These are phyloP conservation scores for Mycena sp. DNA, from an alignment of 1,284 basidiomycete species.

Conservation along the genomic window DNA sequence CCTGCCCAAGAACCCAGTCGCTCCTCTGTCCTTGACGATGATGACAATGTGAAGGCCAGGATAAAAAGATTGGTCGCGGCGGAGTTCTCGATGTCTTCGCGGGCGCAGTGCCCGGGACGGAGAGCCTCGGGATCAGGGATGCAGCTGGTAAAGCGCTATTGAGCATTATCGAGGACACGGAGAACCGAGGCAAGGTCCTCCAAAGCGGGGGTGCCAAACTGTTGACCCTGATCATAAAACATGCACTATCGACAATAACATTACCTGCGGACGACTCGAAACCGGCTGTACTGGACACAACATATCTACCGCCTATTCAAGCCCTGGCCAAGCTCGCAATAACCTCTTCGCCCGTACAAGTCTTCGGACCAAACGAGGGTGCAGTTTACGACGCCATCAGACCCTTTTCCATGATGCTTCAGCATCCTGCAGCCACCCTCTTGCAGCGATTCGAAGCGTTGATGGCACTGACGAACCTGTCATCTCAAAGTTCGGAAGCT, in stretches of 20 bases:
- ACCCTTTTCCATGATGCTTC: slow-evolving; percentile 78
- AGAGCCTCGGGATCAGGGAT: slow-evolving; percentile 64
- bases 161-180: slow-evolving; percentile 79
- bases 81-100: slow-evolving; percentile 74
- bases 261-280: slow-evolving; percentile 35
- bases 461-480: slow-evolving; percentile 96
- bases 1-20: slow-evolving; percentile 38
- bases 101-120: slow-evolving; percentile 60
- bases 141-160: slow-evolving; percentile 69
- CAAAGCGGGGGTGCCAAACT: slow-evolving; percentile 87
- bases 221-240: slow-evolving; percentile 70
- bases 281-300: slow-evolving; percentile 48
- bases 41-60: slow-evolving; percentile 69
- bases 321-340: slow-evolving; percentile 94
- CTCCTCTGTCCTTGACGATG: slow-evolving; percentile 59
- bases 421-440: slow-evolving; percentile 71
- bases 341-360: slow-evolving; percentile 87
- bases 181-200: slow-evolving; percentile 81
- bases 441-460: slow-evolving; percentile 92
- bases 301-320: slow-evolving; percentile 79
- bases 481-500: slow-evolving; percentile 78
- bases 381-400: slow-evolving; percentile 83
- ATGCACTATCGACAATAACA: slow-evolving; percentile 40
- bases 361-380: slow-evolving; percentile 86
- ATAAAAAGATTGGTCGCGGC: slow-evolving; percentile 64